Evolutionary conservation across 768 basidiomycete species (phyloP), one percentile per base, ranked within the genome.

Genomic region (Russula emetica): DNA sequence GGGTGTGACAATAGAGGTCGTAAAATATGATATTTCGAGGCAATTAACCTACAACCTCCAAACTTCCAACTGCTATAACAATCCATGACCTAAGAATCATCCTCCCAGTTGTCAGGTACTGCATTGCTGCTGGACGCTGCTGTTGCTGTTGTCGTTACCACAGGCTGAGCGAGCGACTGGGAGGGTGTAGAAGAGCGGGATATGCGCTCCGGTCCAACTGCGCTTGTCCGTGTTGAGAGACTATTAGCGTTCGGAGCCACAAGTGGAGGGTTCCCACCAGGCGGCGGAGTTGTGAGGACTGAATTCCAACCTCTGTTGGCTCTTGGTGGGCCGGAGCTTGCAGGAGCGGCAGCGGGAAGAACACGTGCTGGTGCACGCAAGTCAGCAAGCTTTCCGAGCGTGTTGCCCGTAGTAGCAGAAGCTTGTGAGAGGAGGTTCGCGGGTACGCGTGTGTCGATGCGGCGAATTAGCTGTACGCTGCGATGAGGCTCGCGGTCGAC

Each of bases 401-500:
- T 79, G n/a, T 77, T 69, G 18, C 55, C 42, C 20, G 76, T 71
- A 4, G 69, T 71, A 3, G 69, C 74, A 67, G 40, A 73, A 26
- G 51, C 32, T 50, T 67, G 60, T 22, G 69, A 92, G 7, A 98
- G 79, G 4, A 87, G 76, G 1, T 91, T 90, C 1, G 69, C 72
- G 0, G 94, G 94, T 6, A 92, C 75, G 26, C 92, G 84, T 0
- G 93, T 88, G 72, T 97, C 94, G 53, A 94, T 75, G 16, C 92
- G 83, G 38, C 91, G 82, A 55, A 92, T 77, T 54, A 97, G 82
- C 71, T 92, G 88, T 1, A 96, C 88, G 67, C 92, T 88, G 63
- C 92, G 79, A 70, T 90, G 82, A 0, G 96, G 96, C 69, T 97
- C 96, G 69, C 90, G 89, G 72, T 98, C 96, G 22, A 99, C 84